phyloP scores from a whole-genome alignment of 2,329 filamentous ascomycete species.

The Penicillium sp. region DNA sequence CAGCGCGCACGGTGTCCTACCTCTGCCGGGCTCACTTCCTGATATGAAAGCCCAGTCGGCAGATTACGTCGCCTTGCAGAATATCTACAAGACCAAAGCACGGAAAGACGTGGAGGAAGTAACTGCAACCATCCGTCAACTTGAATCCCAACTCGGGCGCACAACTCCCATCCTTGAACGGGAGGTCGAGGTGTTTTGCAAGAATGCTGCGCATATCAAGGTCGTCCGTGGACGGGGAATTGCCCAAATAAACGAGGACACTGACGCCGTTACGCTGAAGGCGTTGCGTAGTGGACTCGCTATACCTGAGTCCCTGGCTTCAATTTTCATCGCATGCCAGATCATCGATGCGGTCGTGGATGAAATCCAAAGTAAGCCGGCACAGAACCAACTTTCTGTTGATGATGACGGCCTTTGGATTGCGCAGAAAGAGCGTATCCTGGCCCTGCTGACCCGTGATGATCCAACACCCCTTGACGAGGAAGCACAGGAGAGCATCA shows the following conservation, averaged over 20 bases:
- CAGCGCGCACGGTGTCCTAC: slow-evolving; percentile 69
- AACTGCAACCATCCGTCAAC: slow-evolving; percentile 60
- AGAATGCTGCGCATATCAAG: slow-evolving; percentile 90
- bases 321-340: slow-evolving; percentile 69
- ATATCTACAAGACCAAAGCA: slow-evolving; percentile 88
- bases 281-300: slow-evolving; percentile 40
- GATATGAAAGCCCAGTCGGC: slow-evolving; percentile 97
- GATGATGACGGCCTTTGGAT: slow-evolving; percentile 37
- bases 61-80: slow-evolving; percentile 88
- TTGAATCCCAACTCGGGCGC: slow-evolving; percentile 54
- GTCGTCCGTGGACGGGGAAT: slow-evolving; percentile 69
- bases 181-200: slow-evolving; percentile 91
- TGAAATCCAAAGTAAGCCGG: slow-evolving; percentile 51
- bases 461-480: slow-evolving; percentile 50
- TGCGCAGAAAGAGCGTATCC: slow-evolving; percentile 28
- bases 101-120: slow-evolving; percentile 77
- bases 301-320: slow-evolving; percentile 61
- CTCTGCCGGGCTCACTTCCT: slow-evolving; percentile 81
- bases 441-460: slow-evolving; percentile 37
- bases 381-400: slow-evolving; percentile 26
- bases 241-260: slow-evolving; percentile 45
- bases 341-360: slow-evolving; percentile 48
- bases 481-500: slow-evolving; percentile 52
- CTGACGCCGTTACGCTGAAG: slow-evolving; percentile 43
- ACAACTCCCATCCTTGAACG: slow-evolving; percentile 58